These are phyloP conservation scores for Calonectria hongkongensis DNA, from an alignment of 2,329 filamentous ascomycete species.

Conservation along the genomic window DNA sequence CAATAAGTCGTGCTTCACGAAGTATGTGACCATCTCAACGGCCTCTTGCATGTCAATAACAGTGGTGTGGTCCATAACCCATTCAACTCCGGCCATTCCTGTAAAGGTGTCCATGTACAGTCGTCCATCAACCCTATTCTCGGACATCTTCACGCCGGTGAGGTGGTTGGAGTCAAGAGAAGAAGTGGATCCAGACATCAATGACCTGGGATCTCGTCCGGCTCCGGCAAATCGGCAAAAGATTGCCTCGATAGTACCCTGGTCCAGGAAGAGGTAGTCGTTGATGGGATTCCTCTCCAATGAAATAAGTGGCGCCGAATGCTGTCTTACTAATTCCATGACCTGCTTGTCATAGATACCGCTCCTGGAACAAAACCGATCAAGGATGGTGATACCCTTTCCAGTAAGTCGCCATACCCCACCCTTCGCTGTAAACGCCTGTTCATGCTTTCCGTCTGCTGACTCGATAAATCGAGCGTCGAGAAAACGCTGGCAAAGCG, in stretches of 20 bases:
- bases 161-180: conserved; percentile 66
- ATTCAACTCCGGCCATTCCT: conserved; percentile 80
- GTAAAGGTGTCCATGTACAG: conserved; percentile 90
- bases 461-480: conserved; percentile 96
- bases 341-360: conserved; percentile 96
- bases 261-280: conserved; percentile 91
- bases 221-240: conserved; percentile 92
- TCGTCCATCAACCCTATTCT: conserved; percentile 86
- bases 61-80: conserved; percentile 97
- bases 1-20: conserved; percentile 90
- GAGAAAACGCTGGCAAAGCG: conserved; percentile 94
- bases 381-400: conserved; percentile 94
- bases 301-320: conserved; percentile 90
- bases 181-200: background rate
- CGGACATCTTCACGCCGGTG: conserved; percentile 83
- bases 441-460: conserved; percentile 87
- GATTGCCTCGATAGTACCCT: conserved; percentile 92
- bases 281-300: conserved; percentile 88
- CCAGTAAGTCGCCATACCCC: conserved; percentile 94
- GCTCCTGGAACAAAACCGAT: conserved; percentile 93
- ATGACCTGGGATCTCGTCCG: conserved; percentile 80
- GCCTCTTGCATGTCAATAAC: conserved; percentile 93
- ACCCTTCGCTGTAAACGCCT: conserved; percentile 88
- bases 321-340: conserved; percentile 85
- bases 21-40: conserved; percentile 87